phyloP scores from a whole-genome alignment of 805 yeast species.

The Suhomyces sp. region DNA sequence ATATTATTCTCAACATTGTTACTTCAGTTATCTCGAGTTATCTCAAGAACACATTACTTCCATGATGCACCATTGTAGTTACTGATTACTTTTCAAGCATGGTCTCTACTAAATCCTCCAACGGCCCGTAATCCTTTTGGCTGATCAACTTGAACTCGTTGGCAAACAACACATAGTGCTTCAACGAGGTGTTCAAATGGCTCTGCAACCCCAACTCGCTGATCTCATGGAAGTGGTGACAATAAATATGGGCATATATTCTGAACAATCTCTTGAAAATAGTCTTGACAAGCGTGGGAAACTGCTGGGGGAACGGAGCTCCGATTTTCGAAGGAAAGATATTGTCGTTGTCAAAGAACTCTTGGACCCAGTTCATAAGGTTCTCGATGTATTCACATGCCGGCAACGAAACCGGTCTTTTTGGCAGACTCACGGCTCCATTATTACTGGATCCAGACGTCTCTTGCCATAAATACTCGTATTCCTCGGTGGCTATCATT shows the following conservation, averaged over 20 bases:
- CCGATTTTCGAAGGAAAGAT: conserved; percentile 88
- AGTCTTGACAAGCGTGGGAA: conserved; percentile 74
- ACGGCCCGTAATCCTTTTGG: conserved; percentile 85
- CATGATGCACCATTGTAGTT: too few relatives aligned
- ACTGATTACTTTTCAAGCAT: conserved; percentile 45
- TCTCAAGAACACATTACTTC: background rate
- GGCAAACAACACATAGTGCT: conserved; percentile 87
- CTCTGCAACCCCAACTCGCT: conserved; percentile 89
- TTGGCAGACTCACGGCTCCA: conserved; percentile 31
- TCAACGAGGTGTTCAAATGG: conserved; percentile 88
- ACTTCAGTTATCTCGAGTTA: too few relatives aligned
- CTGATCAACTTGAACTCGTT: conserved; percentile 78
- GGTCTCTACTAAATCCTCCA: conserved; percentile 74
- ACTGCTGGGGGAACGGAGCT: conserved; percentile 87
- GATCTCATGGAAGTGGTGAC: conserved; percentile 96
- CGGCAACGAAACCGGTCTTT: conserved; percentile 79
- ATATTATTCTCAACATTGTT: too few relatives aligned
- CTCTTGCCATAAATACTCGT: conserved; percentile 97
- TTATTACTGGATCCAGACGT: conserved; percentile 38
- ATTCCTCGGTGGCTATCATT: conserved; percentile 97
- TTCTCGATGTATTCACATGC: conserved; percentile 96
- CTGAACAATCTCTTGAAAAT: conserved; percentile 89
- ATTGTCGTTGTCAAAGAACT: conserved; percentile 84
- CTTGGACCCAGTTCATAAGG: conserved; percentile 93
- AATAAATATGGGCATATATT: conserved; percentile 94